Conservation (phyloP, 352 stramenopile species). For the Phytophthora kernoviae region DNA sequence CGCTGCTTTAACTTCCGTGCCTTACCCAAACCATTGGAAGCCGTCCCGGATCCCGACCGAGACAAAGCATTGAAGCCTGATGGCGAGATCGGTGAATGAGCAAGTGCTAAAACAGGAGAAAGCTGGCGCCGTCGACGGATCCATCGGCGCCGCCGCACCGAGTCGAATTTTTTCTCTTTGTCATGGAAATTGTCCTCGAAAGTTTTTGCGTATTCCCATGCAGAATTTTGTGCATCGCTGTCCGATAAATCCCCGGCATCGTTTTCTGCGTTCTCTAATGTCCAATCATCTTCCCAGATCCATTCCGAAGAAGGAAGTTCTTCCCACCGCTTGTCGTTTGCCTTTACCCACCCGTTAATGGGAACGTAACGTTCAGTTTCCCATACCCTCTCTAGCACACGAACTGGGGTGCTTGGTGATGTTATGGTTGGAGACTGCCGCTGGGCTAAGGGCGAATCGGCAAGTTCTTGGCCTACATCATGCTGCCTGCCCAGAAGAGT, state of each 20-base stretch:
- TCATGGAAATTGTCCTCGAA: conserved; percentile 76
- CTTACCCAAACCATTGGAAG: conserved; percentile 35
- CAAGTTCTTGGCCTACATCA: conserved; percentile 53
- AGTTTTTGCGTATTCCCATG: conserved; percentile 74
- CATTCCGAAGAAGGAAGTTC: conserved; percentile 79
- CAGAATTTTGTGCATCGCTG: conserved; percentile 28
- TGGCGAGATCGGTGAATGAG: conserved; percentile 15
- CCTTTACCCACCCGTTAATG: conserved; percentile 72
- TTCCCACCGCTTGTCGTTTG: conserved; percentile 55
- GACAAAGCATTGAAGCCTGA: conserved; percentile 22
- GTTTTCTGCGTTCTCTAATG: conserved; percentile 43
- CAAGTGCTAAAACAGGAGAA: conserved; percentile 47
- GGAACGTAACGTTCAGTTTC: conserved; percentile 78
- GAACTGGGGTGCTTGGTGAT: conserved; percentile 31
- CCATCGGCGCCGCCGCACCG: conserved; percentile 71
- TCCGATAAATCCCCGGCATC: conserved; percentile 34
- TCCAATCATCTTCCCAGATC: conserved; percentile 82
- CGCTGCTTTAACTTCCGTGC: conserved; percentile 51
- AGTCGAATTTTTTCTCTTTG: conserved; percentile 80
- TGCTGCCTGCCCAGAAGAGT: conserved; percentile 44
- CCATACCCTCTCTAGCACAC: conserved; percentile 72
- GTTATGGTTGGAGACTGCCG: conserved; percentile 8
- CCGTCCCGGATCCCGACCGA: conserved; percentile 15
- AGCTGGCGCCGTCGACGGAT: conserved; percentile 63
- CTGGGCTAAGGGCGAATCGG: conserved; percentile 27